These are phyloP conservation scores for Saprolegnia diclina DNA, from an alignment of 352 stramenopile species.

Conservation along the genomic window DNA sequence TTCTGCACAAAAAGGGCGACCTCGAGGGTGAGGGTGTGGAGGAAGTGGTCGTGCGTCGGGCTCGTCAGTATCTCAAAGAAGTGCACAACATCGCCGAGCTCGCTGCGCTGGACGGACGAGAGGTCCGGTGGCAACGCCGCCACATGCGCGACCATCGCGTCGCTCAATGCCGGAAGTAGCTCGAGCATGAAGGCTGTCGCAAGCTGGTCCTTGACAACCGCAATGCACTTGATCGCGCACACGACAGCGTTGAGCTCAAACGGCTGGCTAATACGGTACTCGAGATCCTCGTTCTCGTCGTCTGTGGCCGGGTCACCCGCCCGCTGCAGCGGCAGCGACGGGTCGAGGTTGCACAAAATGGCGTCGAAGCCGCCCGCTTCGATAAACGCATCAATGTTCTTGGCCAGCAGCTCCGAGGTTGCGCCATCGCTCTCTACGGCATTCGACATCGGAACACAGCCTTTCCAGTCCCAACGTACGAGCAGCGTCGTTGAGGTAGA, in stretches of 20 bases:
- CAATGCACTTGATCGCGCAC: conserved; percentile 49
- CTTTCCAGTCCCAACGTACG: not conserved
- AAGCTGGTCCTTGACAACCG: conserved; percentile 56
- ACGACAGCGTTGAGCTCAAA: conserved; percentile 55
- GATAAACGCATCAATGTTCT: conserved; percentile 53
- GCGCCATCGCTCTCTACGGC: not conserved
- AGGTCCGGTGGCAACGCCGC: conserved; percentile 30
- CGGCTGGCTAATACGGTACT: conserved; percentile 2
- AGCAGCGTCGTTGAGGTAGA: conserved; percentile 36
- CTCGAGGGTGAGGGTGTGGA: not conserved
- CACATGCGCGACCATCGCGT: conserved; percentile 35
- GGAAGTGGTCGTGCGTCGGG: not conserved
- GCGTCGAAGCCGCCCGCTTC: conserved; percentile 47
- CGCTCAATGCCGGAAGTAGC: conserved; percentile 38
- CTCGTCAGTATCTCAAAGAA: conserved; percentile 49
- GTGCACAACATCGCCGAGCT: conserved; percentile 50
- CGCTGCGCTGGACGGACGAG: conserved; percentile 38
- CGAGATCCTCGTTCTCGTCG: conserved; percentile 14
- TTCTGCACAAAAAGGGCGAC: conserved; percentile 27
- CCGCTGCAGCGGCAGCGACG: conserved; percentile 16
- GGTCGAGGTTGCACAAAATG: conserved; percentile 41
- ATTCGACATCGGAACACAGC: conserved; percentile 15
- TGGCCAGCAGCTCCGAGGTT: conserved; percentile 25
- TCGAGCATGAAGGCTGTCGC: conserved; percentile 34
- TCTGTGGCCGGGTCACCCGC: conserved; percentile 3